Evolutionary conservation across 2,329 filamentous ascomycete species (phyloP).

Genomic region (Cyphellophora attinorum): DNA sequence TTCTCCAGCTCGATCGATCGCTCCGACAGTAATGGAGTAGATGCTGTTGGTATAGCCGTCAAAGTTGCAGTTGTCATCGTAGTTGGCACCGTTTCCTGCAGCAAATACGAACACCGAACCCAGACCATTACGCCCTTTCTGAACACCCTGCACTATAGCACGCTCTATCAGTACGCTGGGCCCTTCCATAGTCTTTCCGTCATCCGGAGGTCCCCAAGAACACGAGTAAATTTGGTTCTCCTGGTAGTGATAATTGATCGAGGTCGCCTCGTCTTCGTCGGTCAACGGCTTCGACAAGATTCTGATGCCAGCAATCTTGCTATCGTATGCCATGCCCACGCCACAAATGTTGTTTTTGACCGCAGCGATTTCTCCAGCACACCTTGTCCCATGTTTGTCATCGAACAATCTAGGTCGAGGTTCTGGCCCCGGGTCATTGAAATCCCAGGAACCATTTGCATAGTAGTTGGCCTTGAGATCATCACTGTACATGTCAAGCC

Average conservation of each 20-base stretch:
- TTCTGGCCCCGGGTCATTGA: slow-evolving; percentile 73
- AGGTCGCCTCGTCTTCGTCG: slow-evolving; percentile 83
- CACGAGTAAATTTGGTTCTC: slow-evolving; percentile 97
- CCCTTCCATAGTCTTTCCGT: slow-evolving; percentile 87
- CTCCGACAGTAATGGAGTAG: slow-evolving; percentile 94
- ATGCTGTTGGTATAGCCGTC: slow-evolving; percentile 99
- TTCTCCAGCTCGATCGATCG: slow-evolving; percentile 74
- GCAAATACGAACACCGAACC: slow-evolving; percentile 96
- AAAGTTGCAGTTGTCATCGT: slow-evolving; percentile 96
- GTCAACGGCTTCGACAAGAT: slow-evolving; percentile 86
- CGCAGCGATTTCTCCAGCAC: slow-evolving; percentile 86
- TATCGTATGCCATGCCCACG: slow-evolving; percentile 89
- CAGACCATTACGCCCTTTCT: slow-evolving; percentile 71
- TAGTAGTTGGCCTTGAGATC: slow-evolving; percentile 94
- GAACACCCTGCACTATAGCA: slow-evolving; percentile 86
- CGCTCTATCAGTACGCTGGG: slow-evolving; percentile 79
- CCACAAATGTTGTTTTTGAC: slow-evolving; percentile 90
- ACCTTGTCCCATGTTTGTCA: slow-evolving; percentile 85
- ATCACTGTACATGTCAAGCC: slow-evolving; percentile 87
- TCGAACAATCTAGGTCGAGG: slow-evolving; percentile 75
- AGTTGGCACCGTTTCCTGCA: slow-evolving; percentile 80
- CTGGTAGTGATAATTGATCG: slow-evolving; percentile 86
- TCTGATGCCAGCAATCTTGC: slow-evolving; percentile 80
- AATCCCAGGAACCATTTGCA: slow-evolving; percentile 85
- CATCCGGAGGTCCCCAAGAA: slow-evolving; percentile 94